Base-by-base conservation (phyloP, 768 basidiomycete genomes). In the Neoboletus magnificus region DNA sequence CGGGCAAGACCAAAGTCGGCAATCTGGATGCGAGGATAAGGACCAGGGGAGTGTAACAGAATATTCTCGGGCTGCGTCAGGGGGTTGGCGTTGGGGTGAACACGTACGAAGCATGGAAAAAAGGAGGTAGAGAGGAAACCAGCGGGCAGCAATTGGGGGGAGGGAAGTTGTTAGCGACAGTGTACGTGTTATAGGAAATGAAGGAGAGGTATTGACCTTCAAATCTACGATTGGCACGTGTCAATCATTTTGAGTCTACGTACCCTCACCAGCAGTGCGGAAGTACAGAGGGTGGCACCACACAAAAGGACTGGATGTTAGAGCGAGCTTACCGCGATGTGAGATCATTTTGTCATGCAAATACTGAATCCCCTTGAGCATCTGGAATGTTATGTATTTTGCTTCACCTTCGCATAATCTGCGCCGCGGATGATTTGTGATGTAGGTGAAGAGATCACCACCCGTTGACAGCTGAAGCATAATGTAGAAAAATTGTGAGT, bases 1-100 rank as follows among this genome's bases (percentile, higher is more conserved):
- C 90, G 83, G 11, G 91, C 91, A 18, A 92, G 82, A 10, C 91
- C 91, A 66, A 93, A 93, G 69, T 93, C 91, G 20, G 91, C 91
- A 37, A 93, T 86, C 48, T 90, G 78, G 39, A 93, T 84, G 39
- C 87, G 87, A 48, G 91, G 91, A 66, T 91, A 93, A 3, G 89
- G 82, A 11, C 91, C 91, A n/a, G 91, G 89, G 6, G 81, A 77
- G 61, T 84, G 76, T 5, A 93, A 77, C 15, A 93, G 76, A 39
- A 93, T 87, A 60, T 93, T 93, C 73, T 93, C 91, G 27, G 91
- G 91, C 90, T 85, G 60, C 25, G 29, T 51, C 33, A 32, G 12
- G 22, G 29, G 25, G 20, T 37, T 20, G 45, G 15, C 22, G n/a
- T 53, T 22, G 18, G 13, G 29, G 27, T 27, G 30, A 32, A 32